Base-by-base conservation (phyloP, 140 eudicot species). In the Ambrosia hybrid region DNA sequence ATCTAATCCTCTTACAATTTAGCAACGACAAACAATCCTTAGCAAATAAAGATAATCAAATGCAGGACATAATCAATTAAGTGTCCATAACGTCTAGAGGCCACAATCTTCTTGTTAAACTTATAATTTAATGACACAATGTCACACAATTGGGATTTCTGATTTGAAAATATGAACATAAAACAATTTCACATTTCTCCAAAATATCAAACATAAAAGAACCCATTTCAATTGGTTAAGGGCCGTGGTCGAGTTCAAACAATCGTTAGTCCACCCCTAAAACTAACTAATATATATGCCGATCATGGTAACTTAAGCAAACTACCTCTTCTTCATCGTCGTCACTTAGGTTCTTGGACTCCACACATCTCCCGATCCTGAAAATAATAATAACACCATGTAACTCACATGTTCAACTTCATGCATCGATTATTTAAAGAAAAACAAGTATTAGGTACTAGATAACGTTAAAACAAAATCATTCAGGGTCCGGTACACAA, bases 281-380 rank as follows among this genome's bases (percentile, higher is more conserved):
- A 37, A 61, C 67, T 6, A 62, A 37, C 53, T 48, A 48, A 12
- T 9, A 39, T 53, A 16, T 63, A 49, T 46, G 59, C n/a, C 30
- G 30, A 21, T 21, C 30, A 21, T 21, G 30, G 30, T 55, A 70
- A 53, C 17, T 8, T 38, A 56, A 36, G 66, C 52, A 38, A 41
- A 37, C 21, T 65, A 65, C 66, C 43, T 39, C 30, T 26, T 6
- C 15, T 64, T 53, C 36, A 14, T 37, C 65, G 55, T 41, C 7
- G 48, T 74, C 57, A 74, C 46, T 34, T 62, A 0, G 65, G 79
- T 64, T 52, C 73, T 45, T 66, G 51, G 51, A 75, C 64, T 55
- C 79, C 73, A 56, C 59, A 55, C 56, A 75, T 14, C 45, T 56
- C 36, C 9, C 73, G 57, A 66, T 65, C 79, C 79, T 75, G 66